Evolutionary conservation across 2,329 filamentous ascomycete genomes (phyloP), one percentile per base, ranked within the genome.

Genomic region (Epichloe baconii): DNA sequence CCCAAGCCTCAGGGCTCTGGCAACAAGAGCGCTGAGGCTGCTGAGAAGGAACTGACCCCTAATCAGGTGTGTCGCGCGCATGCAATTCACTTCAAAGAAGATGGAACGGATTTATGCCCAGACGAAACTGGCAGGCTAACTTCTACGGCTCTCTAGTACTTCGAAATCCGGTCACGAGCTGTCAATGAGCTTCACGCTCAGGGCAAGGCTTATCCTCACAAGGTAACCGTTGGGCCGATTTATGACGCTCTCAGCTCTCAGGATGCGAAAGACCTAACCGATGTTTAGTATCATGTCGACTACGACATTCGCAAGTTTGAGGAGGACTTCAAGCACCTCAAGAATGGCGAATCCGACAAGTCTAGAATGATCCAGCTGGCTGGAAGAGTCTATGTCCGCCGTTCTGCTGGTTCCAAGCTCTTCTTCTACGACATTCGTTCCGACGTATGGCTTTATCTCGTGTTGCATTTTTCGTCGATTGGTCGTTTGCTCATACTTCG

Each of bases 331-430:
- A 80, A 80, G 51, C 73, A 83, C 61, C 80, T 97, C 69, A 88
- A 89, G 78, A 94, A 88, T 57, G 93, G 93, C 62, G 89, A 98
- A 69, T 76, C 80, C 56, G 78, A 82, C 68, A 82, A 85, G 68
- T 83, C 89, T 54, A 82, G 83, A 66, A 76, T 82, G 62, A 77
- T 97, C 57, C 78, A 81, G 54, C 74, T 97, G 43, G 91, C 86
- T 54, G 88, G 86, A 44, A 81, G 93, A 64, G 88, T 98, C 68
- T 95, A 93, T 73, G 87, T 86, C 68, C 89, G 88, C 75, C 85
- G 91, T 58, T 73, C 83, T 0, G 80, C 86, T 6, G 89, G 90
- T 52, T 77, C 79, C 67, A 95, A 95, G 76, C 79, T 96, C 53
- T 80, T 86, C 63, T 96, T 96, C 75, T 96, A 95, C 72, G 89